Conservation (phyloP, 441 rosid genomes). For the Erodium moschatum region DNA sequence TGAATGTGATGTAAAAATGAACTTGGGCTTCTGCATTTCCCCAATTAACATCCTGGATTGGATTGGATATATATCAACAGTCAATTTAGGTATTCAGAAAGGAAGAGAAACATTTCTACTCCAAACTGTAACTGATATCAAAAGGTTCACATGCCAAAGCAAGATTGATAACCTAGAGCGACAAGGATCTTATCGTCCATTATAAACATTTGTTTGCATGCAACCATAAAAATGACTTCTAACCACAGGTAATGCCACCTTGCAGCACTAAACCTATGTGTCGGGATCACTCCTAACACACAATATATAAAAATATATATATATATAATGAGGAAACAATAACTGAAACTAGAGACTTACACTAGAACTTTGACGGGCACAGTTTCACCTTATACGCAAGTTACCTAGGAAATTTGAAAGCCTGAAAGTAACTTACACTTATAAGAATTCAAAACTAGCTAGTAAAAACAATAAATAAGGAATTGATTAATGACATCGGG, state of each 20-base stretch:
- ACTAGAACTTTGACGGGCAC: slow-evolving; percentile 20
- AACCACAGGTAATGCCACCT: neutral
- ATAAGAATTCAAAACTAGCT: neutral
- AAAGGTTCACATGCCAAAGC: too few relatives aligned
- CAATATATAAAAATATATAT: neutral
- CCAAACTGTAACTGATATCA: neutral
- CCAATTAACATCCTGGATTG: slow-evolving; percentile 4
- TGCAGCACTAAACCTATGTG: neutral
- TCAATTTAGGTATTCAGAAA: neutral
- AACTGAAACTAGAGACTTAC: slow-evolving; percentile 27
- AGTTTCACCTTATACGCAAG: slow-evolving; percentile 41
- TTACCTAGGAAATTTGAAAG: slow-evolving; percentile 56
- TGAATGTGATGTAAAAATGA: neutral
- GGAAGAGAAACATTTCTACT: neutral
- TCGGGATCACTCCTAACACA: neutral
- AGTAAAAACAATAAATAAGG: neutral
- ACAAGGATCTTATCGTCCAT: too few relatives aligned
- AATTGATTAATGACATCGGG: neutral
- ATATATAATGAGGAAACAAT: neutral
- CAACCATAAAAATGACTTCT: neutral
- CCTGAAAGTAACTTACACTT: slow-evolving; percentile 34
- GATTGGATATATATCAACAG: neutral
- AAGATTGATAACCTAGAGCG: too few relatives aligned
- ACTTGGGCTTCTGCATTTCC: slow-evolving; percentile 7
- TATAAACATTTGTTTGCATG: too few relatives aligned